A percentile compares a stretch with the other conserved stretches of the same genome.
phyloP scores from a whole-genome alignment of 2,329 filamentous ascomycete genomes.

The Niveomyces coronatus region DNA sequence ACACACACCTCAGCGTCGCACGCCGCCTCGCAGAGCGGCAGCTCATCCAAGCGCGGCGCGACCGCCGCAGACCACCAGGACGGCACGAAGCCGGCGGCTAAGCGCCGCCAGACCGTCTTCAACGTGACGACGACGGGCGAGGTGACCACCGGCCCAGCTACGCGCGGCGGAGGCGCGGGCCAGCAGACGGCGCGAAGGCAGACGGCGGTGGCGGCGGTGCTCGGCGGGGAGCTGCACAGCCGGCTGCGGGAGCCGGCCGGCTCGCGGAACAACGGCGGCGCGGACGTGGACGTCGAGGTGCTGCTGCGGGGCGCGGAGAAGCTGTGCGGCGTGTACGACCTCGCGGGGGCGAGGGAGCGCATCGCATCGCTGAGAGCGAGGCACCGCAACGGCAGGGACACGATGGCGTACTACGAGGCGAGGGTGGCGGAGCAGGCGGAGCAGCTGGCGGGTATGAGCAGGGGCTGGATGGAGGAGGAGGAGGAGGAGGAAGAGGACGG shows the following conservation, averaged over 20 bases:
- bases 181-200: constrained; percentile 46
- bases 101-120: constrained; percentile 53
- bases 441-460: constrained; percentile 64
- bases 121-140: constrained; percentile 50
- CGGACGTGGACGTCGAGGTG: constrained; percentile 75
- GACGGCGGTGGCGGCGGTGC: constrained; percentile 80
- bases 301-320: constrained; percentile 81
- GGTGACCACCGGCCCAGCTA: constrained; percentile 45
- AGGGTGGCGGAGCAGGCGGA: constrained; percentile 67
- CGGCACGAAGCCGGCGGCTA: constrained; percentile 16
- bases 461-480: constrained; percentile 45
- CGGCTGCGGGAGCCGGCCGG: constrained; percentile 59
- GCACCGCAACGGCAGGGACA: constrained; percentile 60
- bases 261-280: constrained; percentile 39
- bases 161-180: constrained; percentile 21
- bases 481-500: constrained; percentile 44
- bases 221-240: constrained; percentile 79
- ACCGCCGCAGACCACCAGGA: constrained; percentile 21
- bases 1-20: too few relatives aligned
- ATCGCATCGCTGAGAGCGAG: constrained; percentile 64
- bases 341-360: constrained; percentile 66
- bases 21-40: too few relatives aligned
- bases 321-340: constrained; percentile 76
- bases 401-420: constrained; percentile 69
- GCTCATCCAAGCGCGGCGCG: constrained; percentile 28